Percentiles rank a stretch among this genome's conserved stretches.
phyloP scores from a whole-genome alignment of 805 yeast species.

The Metschnikowia reukaufii region DNA sequence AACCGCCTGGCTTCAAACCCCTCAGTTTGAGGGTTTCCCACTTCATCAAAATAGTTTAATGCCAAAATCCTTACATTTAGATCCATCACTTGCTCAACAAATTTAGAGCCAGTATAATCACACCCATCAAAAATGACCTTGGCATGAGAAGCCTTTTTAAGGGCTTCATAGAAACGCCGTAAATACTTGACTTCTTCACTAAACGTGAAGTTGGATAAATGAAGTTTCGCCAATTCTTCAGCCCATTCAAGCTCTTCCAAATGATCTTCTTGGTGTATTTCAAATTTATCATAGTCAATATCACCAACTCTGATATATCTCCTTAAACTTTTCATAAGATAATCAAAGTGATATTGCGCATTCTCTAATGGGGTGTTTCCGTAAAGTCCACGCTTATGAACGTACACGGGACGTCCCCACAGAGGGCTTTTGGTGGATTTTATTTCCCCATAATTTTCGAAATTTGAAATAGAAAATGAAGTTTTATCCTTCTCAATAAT shows the following conservation, averaged over 20 bases:
- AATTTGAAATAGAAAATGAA: too few relatives aligned
- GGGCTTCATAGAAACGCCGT: background rate
- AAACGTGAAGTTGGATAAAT: background rate
- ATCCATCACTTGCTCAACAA: background rate
- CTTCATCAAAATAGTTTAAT: too few relatives aligned
- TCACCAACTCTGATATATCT: too few relatives aligned
- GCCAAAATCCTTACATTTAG: background rate
- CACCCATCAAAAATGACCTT: background rate
- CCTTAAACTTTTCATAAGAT: too few relatives aligned
- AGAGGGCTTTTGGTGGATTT: too few relatives aligned
- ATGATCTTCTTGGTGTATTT: background rate
- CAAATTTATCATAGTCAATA: background rate
- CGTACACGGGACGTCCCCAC: too few relatives aligned
- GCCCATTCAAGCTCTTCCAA: background rate
- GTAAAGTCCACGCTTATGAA: too few relatives aligned
- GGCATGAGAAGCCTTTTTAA: background rate
- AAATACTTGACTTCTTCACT: background rate
- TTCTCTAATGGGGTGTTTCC: too few relatives aligned
- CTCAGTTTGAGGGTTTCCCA: background rate
- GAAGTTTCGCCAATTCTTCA: background rate
- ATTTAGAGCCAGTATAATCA: background rate
- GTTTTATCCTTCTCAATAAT: too few relatives aligned
- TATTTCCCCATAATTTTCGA: too few relatives aligned
- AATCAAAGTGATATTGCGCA: too few relatives aligned
- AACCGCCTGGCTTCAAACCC: background rate